These are phyloP conservation scores for Acacia crassicarpa DNA, from an alignment of 306 rosid genomes.

Conservation along the genomic window DNA sequence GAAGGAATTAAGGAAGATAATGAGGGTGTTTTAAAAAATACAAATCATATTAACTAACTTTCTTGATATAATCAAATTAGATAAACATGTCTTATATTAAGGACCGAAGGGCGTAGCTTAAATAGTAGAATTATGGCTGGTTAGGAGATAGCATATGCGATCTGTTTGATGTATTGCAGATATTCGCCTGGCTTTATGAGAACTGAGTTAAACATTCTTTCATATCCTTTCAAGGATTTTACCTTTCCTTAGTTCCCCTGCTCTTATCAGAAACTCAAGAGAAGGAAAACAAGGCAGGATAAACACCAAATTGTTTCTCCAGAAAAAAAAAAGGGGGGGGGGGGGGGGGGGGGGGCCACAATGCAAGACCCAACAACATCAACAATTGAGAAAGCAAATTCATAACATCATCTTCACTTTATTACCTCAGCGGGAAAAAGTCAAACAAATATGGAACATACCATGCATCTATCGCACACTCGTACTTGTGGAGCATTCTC, in stretches of 20 bases:
- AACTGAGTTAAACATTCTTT: background rate
- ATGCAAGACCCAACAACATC: conserved; percentile 1
- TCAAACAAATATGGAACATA: conserved; percentile 38
- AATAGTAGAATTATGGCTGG: background rate
- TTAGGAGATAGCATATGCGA: background rate
- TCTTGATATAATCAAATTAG: too few species aligned
- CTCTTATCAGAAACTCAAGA: background rate
- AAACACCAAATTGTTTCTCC: background rate
- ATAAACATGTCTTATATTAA: too few species aligned
- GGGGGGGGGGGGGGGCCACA: too few species aligned
- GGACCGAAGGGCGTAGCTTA: background rate
- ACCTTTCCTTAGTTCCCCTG: background rate
- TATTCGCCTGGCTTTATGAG: background rate
- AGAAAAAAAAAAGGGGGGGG: too few species aligned
- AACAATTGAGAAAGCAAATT: conserved; percentile 10
- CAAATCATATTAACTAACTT: too few species aligned
- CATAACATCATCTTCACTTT: background rate
- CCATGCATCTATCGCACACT: conserved; percentile 97
- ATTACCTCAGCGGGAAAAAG: background rate
- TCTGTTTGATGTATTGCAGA: background rate
- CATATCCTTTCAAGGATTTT: background rate
- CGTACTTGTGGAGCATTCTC: conserved; percentile 89
- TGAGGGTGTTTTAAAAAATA: too few species aligned
- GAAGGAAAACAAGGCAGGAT: background rate
- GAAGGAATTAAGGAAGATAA: too few species aligned